These are phyloP conservation scores for Aspergillus sp. DNA, from an alignment of 2,329 filamentous ascomycete genomes.

Conservation along the genomic window DNA sequence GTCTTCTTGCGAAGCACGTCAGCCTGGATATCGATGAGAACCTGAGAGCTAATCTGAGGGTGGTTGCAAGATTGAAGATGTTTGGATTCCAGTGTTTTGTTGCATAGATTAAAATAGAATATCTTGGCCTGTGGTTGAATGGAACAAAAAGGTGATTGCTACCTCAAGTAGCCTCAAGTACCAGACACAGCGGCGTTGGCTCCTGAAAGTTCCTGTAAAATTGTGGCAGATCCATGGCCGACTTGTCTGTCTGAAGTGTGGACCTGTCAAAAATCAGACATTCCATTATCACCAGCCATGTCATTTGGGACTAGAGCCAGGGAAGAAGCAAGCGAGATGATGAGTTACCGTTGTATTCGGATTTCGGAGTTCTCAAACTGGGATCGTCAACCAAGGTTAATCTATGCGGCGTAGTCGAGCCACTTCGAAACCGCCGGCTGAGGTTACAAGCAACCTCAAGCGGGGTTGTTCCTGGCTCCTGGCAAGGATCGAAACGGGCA, in stretches of 20 bases:
- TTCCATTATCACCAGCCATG: neutral
- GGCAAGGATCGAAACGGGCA: neutral
- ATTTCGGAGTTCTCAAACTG: neutral
- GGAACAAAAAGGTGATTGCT: neutral
- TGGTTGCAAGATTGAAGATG: constrained; percentile 10
- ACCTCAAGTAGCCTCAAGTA: neutral
- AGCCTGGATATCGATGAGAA: constrained; percentile 46
- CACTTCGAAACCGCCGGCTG: neutral
- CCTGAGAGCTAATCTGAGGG: constrained; percentile 50
- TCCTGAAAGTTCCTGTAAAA: neutral
- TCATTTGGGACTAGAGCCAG: neutral
- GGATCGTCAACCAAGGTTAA: neutral
- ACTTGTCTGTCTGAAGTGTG: neutral
- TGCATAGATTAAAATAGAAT: neutral
- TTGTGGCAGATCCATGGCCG: neutral
- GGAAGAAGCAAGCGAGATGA: neutral
- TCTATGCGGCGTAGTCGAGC: neutral
- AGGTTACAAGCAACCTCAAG: neutral
- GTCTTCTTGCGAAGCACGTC: constrained; percentile 13
- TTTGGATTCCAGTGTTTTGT: neutral
- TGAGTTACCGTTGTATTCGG: neutral
- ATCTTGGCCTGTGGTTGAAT: neutral
- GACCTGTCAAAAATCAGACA: neutral
- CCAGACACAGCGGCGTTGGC: neutral
- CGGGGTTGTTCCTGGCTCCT: neutral